Evolutionary conservation across 2,329 filamentous ascomycete genomes (phyloP), one percentile per base, ranked within the genome.

Genomic region (Rutstroemia sp.): DNA sequence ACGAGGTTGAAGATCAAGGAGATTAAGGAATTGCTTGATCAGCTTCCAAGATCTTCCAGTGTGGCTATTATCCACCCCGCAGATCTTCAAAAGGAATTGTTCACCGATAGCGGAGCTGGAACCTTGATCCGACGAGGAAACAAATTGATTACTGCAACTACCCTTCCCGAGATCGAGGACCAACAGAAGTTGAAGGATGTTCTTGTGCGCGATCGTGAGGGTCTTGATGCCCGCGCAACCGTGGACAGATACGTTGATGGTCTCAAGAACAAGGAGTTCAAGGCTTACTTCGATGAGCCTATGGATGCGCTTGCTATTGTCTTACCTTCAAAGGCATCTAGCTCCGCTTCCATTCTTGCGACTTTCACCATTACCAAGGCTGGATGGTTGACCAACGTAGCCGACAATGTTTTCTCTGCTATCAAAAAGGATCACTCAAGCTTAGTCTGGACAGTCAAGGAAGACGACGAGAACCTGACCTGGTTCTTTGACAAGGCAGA

Each of bases 401-500:
- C 92, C 30, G 94, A 97, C 72, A 96, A 97, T 68, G 88, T 97
- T 57, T 96, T 97, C 72, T 83, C 87, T 61, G 87, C 88, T 60
- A 88, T 97, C 71, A 95, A 92, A 79, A 95, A 95, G 73, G 92
- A 96, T 69, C 88, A 92, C 72, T 85, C 91, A 55, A 90, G 87
- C 74, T 79, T 97, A 62, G 88, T 90, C 61, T 99, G 92, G 92
- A 95, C 91, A n/a, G 92, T 96, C 59, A 92, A 89, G 75, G 87
- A 92, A 68, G 88, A 95, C 64, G 92, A 97, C 66, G 92, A 97
- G 79, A 96, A 97, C 71, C 78, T 97, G 66, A 92, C 90, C 10
- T 97, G 92, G 94, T 96, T 97, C 78, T 95, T 95, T 64, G 92
- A 96, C 73, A 96, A 96, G 79, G 88, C 92, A 9, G 91, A 96